Evolutionary conservation across 2,329 filamentous ascomycete genomes (phyloP), one percentile per base, ranked within the genome.

Genomic region (Pyrenophora graminea): DNA sequence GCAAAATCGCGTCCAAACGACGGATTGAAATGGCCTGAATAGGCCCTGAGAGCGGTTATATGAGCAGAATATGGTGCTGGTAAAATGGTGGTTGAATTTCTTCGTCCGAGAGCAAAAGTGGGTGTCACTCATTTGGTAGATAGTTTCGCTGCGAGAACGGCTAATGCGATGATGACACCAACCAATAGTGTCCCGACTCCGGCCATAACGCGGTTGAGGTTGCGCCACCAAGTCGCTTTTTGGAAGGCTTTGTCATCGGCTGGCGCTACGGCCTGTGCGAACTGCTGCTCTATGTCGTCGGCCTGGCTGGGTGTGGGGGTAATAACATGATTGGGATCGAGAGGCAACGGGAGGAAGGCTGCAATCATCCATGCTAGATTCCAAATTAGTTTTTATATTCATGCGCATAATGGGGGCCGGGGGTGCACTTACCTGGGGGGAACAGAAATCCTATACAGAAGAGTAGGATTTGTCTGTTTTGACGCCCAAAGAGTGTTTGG

Each of bases 391-490:
- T 59, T 33, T 39, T 45, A 15, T 39, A 54, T 45, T 61, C 27
- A 55, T 52, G 45, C 42, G 43, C 37, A 50, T 37, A 15, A 27
- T 30, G 15, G 17, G 25, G 31, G 10, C 34, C 25, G 34, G 41
- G 41, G 54, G 68, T 55, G 34, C 40, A 50, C 56, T 61, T 66
- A 67, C 66, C 63, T 39, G 91, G 80, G 5, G 90, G 91, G 65
- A 91, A 84, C 39, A 93, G 76, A 66, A 95, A 95, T 19, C 91
- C 91, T 39, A 87, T 36, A 48, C 86, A 84, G 73, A 95, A 95
- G 41, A 90, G 77, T 45, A 88, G 77, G 25, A 93, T 81, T 71
- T 95, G 91, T 39, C 85, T 75, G 66, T 92, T 92, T 55, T 88
- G 82, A 56, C 83, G 82, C 43, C 85, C 86, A 56, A 88, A 79